Conservation (phyloP, 805 yeast species). For the Saturnispora kantuleensis region DNA sequence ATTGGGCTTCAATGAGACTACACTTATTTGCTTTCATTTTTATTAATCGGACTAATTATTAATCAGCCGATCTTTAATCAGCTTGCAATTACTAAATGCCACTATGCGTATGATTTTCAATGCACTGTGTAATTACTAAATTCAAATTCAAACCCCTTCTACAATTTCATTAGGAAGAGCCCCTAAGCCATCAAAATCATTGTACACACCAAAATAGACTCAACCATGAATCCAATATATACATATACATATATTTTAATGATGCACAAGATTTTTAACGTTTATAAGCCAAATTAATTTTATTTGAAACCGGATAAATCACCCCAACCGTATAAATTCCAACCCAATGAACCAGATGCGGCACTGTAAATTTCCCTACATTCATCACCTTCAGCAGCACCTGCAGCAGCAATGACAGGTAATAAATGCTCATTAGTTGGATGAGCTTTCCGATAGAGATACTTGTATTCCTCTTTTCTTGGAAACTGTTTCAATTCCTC, state of each 20-base stretch:
- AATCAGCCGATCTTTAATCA: no score
- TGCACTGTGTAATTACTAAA: no score
- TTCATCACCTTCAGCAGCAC: conserved; percentile 37
- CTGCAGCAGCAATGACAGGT: conserved; percentile 54
- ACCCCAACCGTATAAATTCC: conserved; percentile 54
- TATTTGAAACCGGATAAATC: conserved; percentile 2
- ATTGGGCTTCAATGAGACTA: no score
- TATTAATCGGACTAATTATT: no score
- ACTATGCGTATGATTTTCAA: no score
- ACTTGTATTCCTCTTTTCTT: conserved; percentile 17
- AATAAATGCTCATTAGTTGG: conserved; percentile 71
- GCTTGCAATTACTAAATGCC: no score
- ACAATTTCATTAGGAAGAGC: background rate
- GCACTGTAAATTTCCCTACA: conserved; percentile 39
- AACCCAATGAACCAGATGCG: conserved; percentile 43
- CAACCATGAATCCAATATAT: no score
- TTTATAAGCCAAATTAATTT: no score
- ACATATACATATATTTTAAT: no score
- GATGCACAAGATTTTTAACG: no score
- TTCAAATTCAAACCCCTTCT: no score
- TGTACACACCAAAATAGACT: background rate
- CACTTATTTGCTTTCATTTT: no score
- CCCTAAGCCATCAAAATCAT: background rate
- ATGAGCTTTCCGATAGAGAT: conserved; percentile 42
- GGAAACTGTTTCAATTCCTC: conserved; percentile 29